Evolutionary conservation across 1,284 basidiomycete species (phyloP).

Genomic region (Naganishia sp.): DNA sequence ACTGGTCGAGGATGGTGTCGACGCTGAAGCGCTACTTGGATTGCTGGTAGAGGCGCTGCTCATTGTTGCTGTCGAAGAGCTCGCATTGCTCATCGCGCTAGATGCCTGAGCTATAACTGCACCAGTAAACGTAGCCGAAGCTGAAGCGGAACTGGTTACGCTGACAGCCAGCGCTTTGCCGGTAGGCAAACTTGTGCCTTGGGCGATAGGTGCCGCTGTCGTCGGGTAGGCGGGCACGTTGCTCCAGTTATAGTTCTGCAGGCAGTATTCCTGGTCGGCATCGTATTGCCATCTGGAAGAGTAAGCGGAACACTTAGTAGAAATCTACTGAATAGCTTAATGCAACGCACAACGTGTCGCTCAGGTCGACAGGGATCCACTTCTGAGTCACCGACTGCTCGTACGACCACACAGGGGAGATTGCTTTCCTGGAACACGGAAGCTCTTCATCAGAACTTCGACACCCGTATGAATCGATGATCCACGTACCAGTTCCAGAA

Average conservation of each 20-base stretch:
- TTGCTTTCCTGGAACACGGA: constrained; percentile 14
- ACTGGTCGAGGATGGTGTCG: neutral
- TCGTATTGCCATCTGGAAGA: constrained; percentile 26
- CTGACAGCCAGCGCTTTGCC: constrained; percentile 15
- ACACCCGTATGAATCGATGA: too few relatives aligned
- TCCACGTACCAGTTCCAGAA: constrained; percentile 34
- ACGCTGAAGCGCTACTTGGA: neutral
- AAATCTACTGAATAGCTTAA: neutral
- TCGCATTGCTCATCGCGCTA: too few relatives aligned
- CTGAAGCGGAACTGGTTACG: neutral
- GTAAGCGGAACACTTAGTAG: neutral
- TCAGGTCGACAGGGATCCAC: constrained; percentile 44
- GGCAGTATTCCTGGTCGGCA: constrained; percentile 23
- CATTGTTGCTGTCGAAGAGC: neutral
- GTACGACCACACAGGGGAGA: constrained; percentile 44
- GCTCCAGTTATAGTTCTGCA: constrained; percentile 31
- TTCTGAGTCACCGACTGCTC: constrained; percentile 41
- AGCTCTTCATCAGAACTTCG: neutral
- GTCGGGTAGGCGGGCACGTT: constrained; percentile 21
- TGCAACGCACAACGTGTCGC: constrained; percentile 39
- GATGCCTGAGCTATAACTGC: too few relatives aligned
- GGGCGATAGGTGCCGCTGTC: constrained; percentile 6
- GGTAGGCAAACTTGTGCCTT: constrained; percentile 11
- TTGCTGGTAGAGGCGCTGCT: neutral
- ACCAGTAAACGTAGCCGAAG: too few relatives aligned